These are phyloP conservation scores for Pisolithus tinctorius DNA, from an alignment of 768 basidiomycete genomes.

Conservation along the genomic window DNA sequence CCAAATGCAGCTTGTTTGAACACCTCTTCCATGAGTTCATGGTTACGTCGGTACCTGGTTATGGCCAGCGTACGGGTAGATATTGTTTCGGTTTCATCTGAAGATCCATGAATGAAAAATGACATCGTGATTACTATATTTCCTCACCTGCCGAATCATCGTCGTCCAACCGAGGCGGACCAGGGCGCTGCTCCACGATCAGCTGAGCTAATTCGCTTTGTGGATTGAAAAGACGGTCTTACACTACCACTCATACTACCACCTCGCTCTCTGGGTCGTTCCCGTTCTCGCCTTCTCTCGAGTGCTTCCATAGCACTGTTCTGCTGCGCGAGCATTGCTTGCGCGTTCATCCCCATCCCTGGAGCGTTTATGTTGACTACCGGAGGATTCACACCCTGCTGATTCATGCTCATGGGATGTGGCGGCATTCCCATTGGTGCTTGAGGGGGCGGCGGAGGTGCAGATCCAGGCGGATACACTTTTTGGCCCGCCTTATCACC, in stretches of 20 bases:
- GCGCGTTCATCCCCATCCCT: conserved; percentile 29
- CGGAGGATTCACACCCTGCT: conserved; percentile 21
- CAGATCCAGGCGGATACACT: conserved; percentile 33
- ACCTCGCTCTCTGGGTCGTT: conserved; percentile 44
- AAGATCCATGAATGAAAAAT: background rate
- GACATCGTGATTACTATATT: background rate
- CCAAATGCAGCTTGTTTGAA: conserved; percentile 71
- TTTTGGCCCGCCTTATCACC: conserved; percentile 74
- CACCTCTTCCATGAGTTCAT: conserved; percentile 80
- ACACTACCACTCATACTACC: conserved; percentile 37
- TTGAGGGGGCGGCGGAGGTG: conserved; percentile 24
- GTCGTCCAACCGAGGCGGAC: conserved; percentile 35
- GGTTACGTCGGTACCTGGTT: conserved; percentile 70
- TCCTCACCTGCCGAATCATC: conserved; percentile 61
- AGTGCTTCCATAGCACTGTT: conserved; percentile 66
- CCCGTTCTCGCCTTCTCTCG: conserved; percentile 57
- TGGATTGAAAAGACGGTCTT: conserved; percentile 11
- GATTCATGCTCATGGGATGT: conserved; percentile 20
- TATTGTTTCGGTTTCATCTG: conserved; percentile 64
- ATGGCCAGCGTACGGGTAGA: conserved; percentile 67
- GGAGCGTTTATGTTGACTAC: conserved; percentile 17
- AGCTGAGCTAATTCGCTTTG: background rate
- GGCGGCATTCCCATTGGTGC: conserved; percentile 21
- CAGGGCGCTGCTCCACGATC: conserved; percentile 22
- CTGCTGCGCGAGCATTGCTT: conserved; percentile 68